These are phyloP conservation scores for Xylaria scruposa DNA, from an alignment of 495 filamentous ascomycete species.

Conservation along the genomic window DNA sequence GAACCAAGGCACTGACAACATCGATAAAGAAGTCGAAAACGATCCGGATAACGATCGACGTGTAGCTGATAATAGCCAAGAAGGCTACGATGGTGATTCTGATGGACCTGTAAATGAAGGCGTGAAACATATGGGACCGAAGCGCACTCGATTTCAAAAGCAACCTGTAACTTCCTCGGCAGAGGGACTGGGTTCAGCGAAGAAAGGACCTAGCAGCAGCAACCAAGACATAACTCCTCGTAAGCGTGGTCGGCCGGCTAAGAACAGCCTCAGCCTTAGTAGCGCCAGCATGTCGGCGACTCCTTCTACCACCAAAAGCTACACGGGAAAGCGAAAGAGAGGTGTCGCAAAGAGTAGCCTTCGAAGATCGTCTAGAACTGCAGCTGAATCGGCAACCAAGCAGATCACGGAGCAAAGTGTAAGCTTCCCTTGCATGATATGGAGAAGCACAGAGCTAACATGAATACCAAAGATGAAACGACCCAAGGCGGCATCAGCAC, in stretches of 20 bases:
- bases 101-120: not conserved
- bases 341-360: not conserved
- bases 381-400: conserved; percentile 5
- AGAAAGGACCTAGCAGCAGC: not conserved
- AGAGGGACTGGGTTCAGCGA: not conserved
- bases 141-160: not conserved
- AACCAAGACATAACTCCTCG: not conserved
- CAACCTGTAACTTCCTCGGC: not conserved
- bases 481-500: not conserved
- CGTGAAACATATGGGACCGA: not conserved
- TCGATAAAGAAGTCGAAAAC: not conserved
- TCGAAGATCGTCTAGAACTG: conserved; percentile 18
- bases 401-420: conserved; percentile 16
- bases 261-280: not conserved
- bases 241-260: conserved; percentile 18
- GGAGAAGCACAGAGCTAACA: not conserved
- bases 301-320: not conserved
- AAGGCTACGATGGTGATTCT: not conserved
- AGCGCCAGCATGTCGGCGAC: too few species aligned
- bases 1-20: not conserved
- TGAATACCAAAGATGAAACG: not conserved
- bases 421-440: not conserved
- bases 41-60: not conserved
- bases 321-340: conserved; percentile 12
- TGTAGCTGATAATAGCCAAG: not conserved